These are phyloP conservation scores for Ustilago nuda DNA, from an alignment of 1,284 basidiomycete genomes.

Conservation along the genomic window DNA sequence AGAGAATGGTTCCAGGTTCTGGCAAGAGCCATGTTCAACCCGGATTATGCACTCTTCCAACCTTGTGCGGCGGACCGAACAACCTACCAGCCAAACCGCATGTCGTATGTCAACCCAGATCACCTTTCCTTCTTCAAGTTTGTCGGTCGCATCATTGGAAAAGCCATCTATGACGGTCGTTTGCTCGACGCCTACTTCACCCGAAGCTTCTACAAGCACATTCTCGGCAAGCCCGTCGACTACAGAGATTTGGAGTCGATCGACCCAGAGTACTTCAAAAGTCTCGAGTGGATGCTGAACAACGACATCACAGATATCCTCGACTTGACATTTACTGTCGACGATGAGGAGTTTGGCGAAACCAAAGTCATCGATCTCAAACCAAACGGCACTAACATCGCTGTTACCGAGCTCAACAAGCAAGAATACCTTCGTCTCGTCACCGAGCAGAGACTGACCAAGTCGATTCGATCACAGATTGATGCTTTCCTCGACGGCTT, in stretches of 20 bases:
- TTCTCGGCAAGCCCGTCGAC: slow-evolving; percentile 65
- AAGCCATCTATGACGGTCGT: slow-evolving; percentile 93
- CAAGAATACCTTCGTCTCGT: slow-evolving; percentile 94
- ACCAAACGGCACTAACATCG: slow-evolving; percentile 58
- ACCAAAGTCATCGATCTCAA: slow-evolving; percentile 66
- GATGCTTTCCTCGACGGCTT: slow-evolving; percentile 90
- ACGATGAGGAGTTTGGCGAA: slow-evolving; percentile 79
- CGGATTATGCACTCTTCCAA: slow-evolving; percentile 98
- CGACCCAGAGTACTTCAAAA: slow-evolving; percentile 83
- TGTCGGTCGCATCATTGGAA: slow-evolving; percentile 93
- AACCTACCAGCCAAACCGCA: slow-evolving; percentile 96
- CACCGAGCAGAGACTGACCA: slow-evolving; percentile 89
- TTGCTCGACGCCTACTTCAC: slow-evolving; percentile 95
- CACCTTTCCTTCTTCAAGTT: slow-evolving; percentile 99
- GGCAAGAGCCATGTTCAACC: slow-evolving; percentile 98
- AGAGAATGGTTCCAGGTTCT: slow-evolving; percentile 99
- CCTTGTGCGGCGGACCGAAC: slow-evolving; percentile 85
- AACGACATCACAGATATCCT: slow-evolving; percentile 76
- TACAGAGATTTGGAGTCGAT: slow-evolving; percentile 67
- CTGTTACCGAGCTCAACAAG: slow-evolving; percentile 83
- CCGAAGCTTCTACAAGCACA: slow-evolving; percentile 73
- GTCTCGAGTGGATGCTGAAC: slow-evolving; percentile 71
- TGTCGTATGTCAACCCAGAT: slow-evolving; percentile 84
- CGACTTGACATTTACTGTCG: slow-evolving; percentile 88
- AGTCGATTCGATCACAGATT: slow-evolving; percentile 77